Evolutionary conservation across 2,329 filamentous ascomycete genomes (phyloP).

Genomic region (Hysterium pulicare): DNA sequence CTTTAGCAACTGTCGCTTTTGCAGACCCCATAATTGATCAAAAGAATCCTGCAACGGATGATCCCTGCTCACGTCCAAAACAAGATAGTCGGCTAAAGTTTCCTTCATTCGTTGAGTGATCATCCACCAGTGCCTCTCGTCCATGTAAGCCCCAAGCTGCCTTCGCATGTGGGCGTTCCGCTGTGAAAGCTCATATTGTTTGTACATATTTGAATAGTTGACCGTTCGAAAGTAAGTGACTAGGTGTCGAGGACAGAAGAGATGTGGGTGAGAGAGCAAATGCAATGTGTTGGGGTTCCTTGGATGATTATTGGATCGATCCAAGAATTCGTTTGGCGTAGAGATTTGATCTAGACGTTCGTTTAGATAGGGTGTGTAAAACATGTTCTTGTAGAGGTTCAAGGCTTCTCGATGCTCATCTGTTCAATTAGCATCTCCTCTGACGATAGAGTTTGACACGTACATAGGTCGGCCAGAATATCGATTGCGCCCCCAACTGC

Average conservation of each 20-base stretch:
- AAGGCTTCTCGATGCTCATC: conserved; percentile 19
- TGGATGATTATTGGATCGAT: conserved; percentile 58
- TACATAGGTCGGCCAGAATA: conserved; percentile 69
- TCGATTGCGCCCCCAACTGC: conserved; percentile 74
- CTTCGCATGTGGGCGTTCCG: conserved; percentile 26
- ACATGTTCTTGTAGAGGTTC: conserved; percentile 60
- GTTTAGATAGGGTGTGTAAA: conserved; percentile 71
- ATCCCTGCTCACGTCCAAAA: conserved; percentile 44
- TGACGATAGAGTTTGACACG: conserved; percentile 4
- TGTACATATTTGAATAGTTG: conserved; percentile 83
- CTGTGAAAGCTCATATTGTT: conserved; percentile 59
- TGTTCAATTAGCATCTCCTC: conserved; percentile 14
- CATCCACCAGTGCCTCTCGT: conserved; percentile 20
- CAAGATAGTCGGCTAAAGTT: conserved; percentile 38
- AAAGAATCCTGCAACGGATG: conserved; percentile 51
- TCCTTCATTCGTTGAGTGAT: conserved; percentile 32
- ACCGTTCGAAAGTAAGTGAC: conserved; percentile 84
- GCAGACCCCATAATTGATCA: conserved; percentile 84
- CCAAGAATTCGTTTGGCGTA: conserved; percentile 67
- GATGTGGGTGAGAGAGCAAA: conserved; percentile 73
- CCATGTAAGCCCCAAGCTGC: conserved; percentile 21
- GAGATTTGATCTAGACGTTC: conserved; percentile 72
- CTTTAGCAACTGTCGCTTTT: conserved; percentile 75
- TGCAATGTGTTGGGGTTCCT: conserved; percentile 63
- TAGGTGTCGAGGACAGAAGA: conserved; percentile 70